Conservation (phyloP, 441 rosid species). For the Eruca vesicaria region DNA sequence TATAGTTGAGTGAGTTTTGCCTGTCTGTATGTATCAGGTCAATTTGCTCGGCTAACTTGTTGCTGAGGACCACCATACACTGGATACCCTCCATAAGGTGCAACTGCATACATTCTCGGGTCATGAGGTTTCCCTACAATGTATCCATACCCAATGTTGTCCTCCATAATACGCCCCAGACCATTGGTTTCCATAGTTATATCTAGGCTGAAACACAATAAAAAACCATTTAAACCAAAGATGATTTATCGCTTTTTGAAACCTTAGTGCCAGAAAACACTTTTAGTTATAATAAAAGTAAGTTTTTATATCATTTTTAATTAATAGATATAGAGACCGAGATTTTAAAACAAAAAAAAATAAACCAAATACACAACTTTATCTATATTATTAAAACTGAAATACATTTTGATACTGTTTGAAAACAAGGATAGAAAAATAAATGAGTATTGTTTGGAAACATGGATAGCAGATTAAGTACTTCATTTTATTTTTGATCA, state of each 20-base stretch:
- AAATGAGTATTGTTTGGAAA: too few species aligned
- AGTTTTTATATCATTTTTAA: neutral
- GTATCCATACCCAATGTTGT: constrained; percentile 68
- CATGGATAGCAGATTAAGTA: too few species aligned
- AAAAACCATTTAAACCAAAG: neutral
- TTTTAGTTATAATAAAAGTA: neutral
- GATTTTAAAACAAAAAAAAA: neutral
- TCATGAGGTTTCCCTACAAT: constrained; percentile 66
- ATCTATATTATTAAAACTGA: too few species aligned
- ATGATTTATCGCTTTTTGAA: neutral
- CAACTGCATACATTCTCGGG: constrained; percentile 79
- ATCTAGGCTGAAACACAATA: constrained; percentile 47
- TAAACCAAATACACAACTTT: neutral
- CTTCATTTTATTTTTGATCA: too few species aligned
- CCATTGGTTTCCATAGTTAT: constrained; percentile 76
- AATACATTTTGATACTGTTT: too few species aligned
- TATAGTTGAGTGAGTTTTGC: constrained; percentile 31
- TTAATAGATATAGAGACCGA: neutral
- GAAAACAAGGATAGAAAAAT: too few species aligned
- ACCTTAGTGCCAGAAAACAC: neutral
- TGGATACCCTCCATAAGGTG: too few species aligned
- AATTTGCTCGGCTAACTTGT: constrained; percentile 79
- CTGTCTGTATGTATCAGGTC: constrained; percentile 31
- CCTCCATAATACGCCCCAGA: constrained; percentile 69
- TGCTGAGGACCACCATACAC: constrained; percentile 84